phyloP scores from a whole-genome alignment of 768 basidiomycete species.

The Boletellus ananiceps region DNA sequence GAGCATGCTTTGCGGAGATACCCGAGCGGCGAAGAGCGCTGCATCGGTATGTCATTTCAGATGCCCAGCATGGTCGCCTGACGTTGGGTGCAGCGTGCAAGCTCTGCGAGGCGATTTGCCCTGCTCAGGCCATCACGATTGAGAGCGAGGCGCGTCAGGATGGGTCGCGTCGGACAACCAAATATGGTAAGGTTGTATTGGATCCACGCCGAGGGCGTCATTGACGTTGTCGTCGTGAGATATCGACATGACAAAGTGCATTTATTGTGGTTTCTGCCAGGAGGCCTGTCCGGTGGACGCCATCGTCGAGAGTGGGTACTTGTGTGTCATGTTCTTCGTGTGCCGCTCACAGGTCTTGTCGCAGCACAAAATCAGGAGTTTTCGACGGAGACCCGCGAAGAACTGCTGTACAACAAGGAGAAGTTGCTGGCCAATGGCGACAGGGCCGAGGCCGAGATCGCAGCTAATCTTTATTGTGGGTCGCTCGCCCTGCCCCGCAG shows the following conservation, averaged over 20 bases:
- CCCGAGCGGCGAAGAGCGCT: conserved; percentile 96
- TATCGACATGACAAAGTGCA: conserved; percentile 99
- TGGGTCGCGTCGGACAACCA: conserved; percentile 93
- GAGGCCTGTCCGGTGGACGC: conserved; percentile 99
- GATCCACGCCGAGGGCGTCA: neutral
- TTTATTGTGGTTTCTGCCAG: conserved; percentile 99
- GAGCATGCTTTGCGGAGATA: conserved; percentile 97
- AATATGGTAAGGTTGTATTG: conserved; percentile 66
- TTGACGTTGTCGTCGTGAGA: conserved; percentile 42
- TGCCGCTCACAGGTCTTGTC: neutral
- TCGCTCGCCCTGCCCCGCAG: conserved; percentile 10
- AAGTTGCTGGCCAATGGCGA: conserved; percentile 96
- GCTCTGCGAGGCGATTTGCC: conserved; percentile 98
- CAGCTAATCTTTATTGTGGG: conserved; percentile 83
- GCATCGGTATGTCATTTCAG: conserved; percentile 70
- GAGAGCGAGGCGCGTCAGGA: conserved; percentile 96
- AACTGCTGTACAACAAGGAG: conserved; percentile 98
- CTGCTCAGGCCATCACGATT: conserved; percentile 98
- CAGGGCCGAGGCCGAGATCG: conserved; percentile 94
- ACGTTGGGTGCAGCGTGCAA: conserved; percentile 72
- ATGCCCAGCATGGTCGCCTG: conserved; percentile 2
- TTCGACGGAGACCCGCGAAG: conserved; percentile 96
- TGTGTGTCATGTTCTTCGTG: conserved; percentile 9
- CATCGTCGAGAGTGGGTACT: conserved; percentile 89
- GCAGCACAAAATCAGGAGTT: conserved; percentile 96